Evolutionary conservation across 2,329 filamentous ascomycete species (phyloP), one percentile per base, ranked within the genome.

Genomic region (Botrytis fragariae): DNA sequence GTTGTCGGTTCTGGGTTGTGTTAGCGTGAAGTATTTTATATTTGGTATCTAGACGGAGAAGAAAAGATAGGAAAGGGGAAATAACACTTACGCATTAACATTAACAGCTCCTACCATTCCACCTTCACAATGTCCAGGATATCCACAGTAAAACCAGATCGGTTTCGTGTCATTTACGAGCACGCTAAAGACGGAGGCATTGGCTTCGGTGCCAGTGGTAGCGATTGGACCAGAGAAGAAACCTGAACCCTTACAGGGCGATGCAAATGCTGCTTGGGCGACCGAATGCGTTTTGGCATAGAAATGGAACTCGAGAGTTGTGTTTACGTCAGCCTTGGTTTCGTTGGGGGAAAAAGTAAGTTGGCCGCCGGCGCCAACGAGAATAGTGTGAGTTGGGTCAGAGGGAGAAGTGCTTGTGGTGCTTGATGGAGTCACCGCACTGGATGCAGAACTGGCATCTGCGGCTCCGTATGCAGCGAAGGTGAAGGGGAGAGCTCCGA

Each of bases 291-390:
- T 87, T 73, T 76, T 78, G 14, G 87, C 84, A 75, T 84, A 84
- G 83, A 86, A 89, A 78, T 86, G 85, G 82, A 85, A 89, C 81
- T 89, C 86, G 73, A 89, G 79, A 6, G 86, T 75, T 74, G 87
- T 86, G 74, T 87, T 87, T 12, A 84, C 73, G 18, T 82, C 79
- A 29, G 87, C 87, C 4, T 83, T 83, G 59, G 88, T 81, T 75
- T 83, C 85, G 74, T 85, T 82, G 1, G 88, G 88, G 67, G 84
- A 82, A 80, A 89, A 89, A 67, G 78, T 79, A 45, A 88, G 83
- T 39, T 69, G 25, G 12, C 76, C 78, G 39, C 74, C 72, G 16
- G 74, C 74, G 12, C 82, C 79, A 32, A 82, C 82, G 25, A 74
- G 74, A n/a, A 83, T 76, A n/a, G 79, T 78, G 60, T 82, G 80